phyloP scores from a whole-genome alignment of 768 basidiomycete species.

The Artomyces pyxidatus region DNA sequence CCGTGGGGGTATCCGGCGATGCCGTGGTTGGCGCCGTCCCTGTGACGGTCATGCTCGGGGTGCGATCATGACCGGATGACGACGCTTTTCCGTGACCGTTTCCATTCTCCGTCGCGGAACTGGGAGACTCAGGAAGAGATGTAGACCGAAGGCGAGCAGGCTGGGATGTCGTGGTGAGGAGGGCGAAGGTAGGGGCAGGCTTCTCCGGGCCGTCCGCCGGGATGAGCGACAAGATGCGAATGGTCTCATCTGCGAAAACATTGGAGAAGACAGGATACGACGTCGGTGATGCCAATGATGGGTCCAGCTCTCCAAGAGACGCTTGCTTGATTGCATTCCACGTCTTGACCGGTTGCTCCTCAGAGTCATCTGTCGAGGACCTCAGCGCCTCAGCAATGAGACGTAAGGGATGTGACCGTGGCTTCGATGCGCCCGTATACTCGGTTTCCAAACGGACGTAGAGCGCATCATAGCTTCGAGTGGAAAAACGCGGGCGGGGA shows the following conservation, averaged over 20 bases:
- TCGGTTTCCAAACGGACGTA: conserved; percentile 60
- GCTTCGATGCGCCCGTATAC: conserved; percentile 23
- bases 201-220: conserved; percentile 33
- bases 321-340: conserved; percentile 50
- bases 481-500: conserved; percentile 60
- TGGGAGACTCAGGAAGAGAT: conserved; percentile 6
- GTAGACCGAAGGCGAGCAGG: conserved; percentile 22
- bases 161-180: conserved; percentile 25
- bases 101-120: neutral
- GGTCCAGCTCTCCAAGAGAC: conserved; percentile 22
- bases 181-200: conserved; percentile 15
- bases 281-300: conserved; percentile 21
- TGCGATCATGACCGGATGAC: neutral
- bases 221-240: conserved; percentile 40
- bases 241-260: conserved; percentile 65
- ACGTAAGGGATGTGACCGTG: conserved; percentile 45
- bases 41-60: conserved; percentile 20
- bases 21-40: conserved; percentile 22
- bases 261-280: conserved; percentile 34
- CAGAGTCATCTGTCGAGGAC: conserved; percentile 24
- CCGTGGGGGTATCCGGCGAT: conserved; percentile 28
- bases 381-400: conserved; percentile 60
- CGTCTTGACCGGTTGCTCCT: conserved; percentile 29
- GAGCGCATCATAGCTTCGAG: conserved; percentile 53
- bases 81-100: conserved; percentile 4